Base-by-base conservation (phyloP, 495 filamentous ascomycete genomes). In the Annulohypoxylon nitens region DNA sequence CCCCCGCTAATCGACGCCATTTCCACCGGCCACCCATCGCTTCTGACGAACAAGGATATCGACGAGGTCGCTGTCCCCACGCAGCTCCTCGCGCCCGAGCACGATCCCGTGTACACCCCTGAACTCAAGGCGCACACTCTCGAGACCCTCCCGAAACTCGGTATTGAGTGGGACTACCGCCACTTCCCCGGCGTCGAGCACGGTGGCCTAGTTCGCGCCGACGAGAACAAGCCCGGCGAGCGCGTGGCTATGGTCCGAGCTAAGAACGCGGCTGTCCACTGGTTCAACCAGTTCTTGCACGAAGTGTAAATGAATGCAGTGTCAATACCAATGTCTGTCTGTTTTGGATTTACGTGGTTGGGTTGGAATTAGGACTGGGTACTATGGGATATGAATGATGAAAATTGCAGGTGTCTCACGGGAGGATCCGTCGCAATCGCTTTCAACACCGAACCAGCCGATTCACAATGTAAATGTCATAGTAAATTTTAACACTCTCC, bases 41-140 rank as follows among this genome's bases (percentile, higher is more conserved):
- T 82, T 20, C 59, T 89, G 12, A 82, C 76, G 0, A 77, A 84
- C 62, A 70, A 78, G 47, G 88, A 91, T 71, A 81, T 91, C n/a
- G 79, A 86, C 16, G 80, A 74, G 4, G 73, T 90, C 4, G 55
- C 51, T 3, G 88, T 89, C 33, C 88, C 90, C 0, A 78, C 86
- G 39, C 88, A 91, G 79, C 78, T 90, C 18, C 70, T 89, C 9
- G 88, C 89, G 18, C 87, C 88, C 0, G 89, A 91, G 76, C 66
- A 78, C 51, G 89, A 92, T 71, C 61, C 36, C 0, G 41, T 64
- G 58, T 89, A 81, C 67, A 79, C 84, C 14, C 64, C 78, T 0
- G 88, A 91, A 79, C 61, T 90, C 64, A 91, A 89, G 80, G 54
- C 58, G 30, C 73, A 83, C 65, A 71, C 80, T 14, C 84, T 86